Conservation (phyloP, 2,329 filamentous ascomycete genomes). For the Alternaria conjuncta region DNA sequence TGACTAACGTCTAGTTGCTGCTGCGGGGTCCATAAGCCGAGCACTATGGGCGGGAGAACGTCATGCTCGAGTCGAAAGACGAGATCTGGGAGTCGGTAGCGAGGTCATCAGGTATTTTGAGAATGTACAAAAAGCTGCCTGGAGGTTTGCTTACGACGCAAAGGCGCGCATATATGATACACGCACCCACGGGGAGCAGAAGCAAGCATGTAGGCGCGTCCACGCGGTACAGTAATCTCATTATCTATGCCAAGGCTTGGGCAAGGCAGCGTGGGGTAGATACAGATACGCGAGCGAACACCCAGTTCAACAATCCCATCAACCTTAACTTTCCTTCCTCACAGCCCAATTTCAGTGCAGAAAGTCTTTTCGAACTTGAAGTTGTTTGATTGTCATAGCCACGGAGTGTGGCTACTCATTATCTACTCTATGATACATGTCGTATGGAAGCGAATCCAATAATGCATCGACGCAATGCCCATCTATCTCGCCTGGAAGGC, state of each 20-base stretch:
- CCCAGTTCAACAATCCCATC: neutral
- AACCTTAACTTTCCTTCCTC: neutral
- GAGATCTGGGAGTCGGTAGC: neutral
- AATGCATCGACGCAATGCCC: slow-evolving; percentile 1
- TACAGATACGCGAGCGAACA: neutral
- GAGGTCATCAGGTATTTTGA: neutral
- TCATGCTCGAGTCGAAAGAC: neutral
- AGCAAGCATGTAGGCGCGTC: slow-evolving; percentile 15
- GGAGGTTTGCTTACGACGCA: neutral
- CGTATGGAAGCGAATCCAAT: neutral
- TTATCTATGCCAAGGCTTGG: slow-evolving; percentile 30
- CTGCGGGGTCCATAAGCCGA: slow-evolving; percentile 22
- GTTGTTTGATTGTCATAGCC: neutral
- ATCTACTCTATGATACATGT: slow-evolving; percentile 1
- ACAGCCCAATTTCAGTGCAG: neutral
- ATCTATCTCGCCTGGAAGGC: slow-evolving; percentile 2
- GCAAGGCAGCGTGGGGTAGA: slow-evolving; percentile 25
- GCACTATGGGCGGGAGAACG: slow-evolving; percentile 7
- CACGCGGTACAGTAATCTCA: slow-evolving; percentile 18
- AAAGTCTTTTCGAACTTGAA: neutral
- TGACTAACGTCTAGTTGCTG: slow-evolving; percentile 30
- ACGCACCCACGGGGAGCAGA: slow-evolving; percentile 2
- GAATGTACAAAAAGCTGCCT: neutral
- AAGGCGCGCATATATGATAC: neutral
- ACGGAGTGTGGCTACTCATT: neutral